phyloP scores from a whole-genome alignment of 148 eudicot species.

The Dysphania ambrosioides region DNA sequence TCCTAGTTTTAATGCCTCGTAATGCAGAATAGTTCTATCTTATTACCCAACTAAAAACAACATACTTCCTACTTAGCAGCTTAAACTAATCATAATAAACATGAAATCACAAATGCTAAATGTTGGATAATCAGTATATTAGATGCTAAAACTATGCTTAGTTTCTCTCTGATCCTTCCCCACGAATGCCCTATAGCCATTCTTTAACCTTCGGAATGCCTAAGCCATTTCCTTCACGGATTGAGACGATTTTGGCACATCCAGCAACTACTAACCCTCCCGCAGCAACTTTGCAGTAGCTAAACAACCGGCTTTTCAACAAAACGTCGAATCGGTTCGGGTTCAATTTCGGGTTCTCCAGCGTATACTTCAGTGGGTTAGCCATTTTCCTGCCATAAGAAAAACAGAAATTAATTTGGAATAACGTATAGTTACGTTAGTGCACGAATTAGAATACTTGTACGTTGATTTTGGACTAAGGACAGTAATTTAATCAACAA shows the following conservation, averaged over 20 bases:
- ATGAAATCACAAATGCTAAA: background rate
- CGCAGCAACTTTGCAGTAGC: conserved; percentile 16
- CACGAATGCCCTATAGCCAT: conserved; percentile 5
- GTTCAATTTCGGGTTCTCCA: conserved; percentile 2
- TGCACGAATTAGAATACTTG: no score
- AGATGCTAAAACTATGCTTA: background rate
- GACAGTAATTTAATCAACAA: no score
- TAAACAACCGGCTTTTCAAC: conserved; percentile 9
- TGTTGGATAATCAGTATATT: background rate
- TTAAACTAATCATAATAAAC: background rate
- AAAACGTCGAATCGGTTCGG: conserved; percentile 1
- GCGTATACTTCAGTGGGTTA: conserved; percentile 11
- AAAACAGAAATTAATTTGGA: no score
- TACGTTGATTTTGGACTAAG: no score
- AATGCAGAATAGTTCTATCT: background rate
- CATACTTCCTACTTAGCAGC: background rate
- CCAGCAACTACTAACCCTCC: background rate
- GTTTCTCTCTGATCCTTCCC: conserved; percentile 1
- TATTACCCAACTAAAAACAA: background rate
- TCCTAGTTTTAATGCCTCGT: no score
- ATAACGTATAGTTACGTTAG: no score
- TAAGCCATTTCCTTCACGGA: background rate
- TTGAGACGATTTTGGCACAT: background rate
- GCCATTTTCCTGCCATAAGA: background rate
- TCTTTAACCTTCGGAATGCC: conserved; percentile 3